phyloP scores from a whole-genome alignment of 2,329 filamentous ascomycete species.

The Penicillium sp. region DNA sequence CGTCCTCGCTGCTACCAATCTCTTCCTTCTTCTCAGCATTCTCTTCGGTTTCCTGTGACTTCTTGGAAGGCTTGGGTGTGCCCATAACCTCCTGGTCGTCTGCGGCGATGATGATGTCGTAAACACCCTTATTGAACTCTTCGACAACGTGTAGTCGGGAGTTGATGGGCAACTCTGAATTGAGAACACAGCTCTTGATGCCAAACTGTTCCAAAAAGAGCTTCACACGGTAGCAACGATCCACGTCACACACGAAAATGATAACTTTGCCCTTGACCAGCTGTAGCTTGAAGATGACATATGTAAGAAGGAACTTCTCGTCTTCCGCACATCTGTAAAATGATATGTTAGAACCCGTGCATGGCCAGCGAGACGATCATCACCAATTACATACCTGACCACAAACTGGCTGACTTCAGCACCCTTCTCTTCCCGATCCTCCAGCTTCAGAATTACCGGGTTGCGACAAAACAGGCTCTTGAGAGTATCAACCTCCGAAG shows the following conservation, averaged over 20 bases:
- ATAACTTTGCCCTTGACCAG: conserved; percentile 91
- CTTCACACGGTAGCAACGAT: conserved; percentile 88
- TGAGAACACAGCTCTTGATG: conserved; percentile 88
- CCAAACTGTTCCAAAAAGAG: conserved; percentile 97
- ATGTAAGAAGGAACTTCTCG: conserved; percentile 91
- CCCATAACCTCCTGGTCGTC: conserved; percentile 87
- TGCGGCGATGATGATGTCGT: conserved; percentile 96
- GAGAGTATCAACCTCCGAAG: conserved; percentile 80
- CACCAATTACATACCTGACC: conserved; percentile 64
- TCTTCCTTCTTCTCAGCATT: conserved; percentile 34
- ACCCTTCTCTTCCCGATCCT: conserved; percentile 77
- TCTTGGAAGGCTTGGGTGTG: conserved; percentile 43
- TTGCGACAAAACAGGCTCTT: conserved; percentile 83
- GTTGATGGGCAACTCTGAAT: conserved; percentile 92
- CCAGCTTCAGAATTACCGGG: conserved; percentile 77
- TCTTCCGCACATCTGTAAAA: conserved; percentile 78
- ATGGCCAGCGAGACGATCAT: not conserved
- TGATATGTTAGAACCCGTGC: conserved; percentile 14
- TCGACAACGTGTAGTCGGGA: conserved; percentile 92
- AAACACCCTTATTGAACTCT: conserved; percentile 94
- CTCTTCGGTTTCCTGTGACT: conserved; percentile 31
- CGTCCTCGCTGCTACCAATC: conserved; percentile 46
- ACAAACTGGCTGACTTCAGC: conserved; percentile 83
- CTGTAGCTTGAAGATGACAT: conserved; percentile 93
- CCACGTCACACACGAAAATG: conserved; percentile 82